Conservation (phyloP, 208 protist genomes). For the Jaenimonas drosophilae region DNA sequence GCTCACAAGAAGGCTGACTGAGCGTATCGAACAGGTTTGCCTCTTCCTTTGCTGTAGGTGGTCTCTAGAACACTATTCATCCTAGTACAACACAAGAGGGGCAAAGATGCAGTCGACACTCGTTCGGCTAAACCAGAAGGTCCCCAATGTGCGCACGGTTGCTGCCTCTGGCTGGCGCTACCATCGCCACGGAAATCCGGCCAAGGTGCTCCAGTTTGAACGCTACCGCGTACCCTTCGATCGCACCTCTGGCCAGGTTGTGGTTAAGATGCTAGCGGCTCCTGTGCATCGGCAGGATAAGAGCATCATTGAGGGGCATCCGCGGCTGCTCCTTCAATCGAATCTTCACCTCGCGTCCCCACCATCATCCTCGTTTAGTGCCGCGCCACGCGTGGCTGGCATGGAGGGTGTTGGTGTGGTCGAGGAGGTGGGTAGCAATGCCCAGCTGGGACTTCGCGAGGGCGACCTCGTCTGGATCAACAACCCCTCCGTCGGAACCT, state of each 20-base stretch:
- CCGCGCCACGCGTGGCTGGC: conserved; percentile 68
- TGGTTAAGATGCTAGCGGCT: conserved; percentile 93
- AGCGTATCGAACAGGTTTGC: no score
- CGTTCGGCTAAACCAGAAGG: conserved; percentile 7
- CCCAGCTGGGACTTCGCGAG: conserved; percentile 53
- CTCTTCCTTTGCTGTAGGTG: no score
- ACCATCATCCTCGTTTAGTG: not conserved
- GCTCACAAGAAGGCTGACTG: no score
- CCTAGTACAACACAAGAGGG: no score
- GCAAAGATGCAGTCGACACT: conserved; percentile 2
- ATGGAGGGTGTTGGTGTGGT: conserved; percentile 95
- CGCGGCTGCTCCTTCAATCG: conserved; percentile 13
- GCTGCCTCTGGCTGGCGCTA: conserved; percentile 84
- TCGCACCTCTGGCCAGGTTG: conserved; percentile 68
- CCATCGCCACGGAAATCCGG: conserved; percentile 58
- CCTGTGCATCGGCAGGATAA: conserved; percentile 96
- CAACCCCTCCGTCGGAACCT: conserved; percentile 81
- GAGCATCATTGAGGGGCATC: conserved; percentile 90
- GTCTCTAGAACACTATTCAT: no score
- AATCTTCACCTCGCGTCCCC: conserved; percentile 6
- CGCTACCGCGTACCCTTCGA: conserved; percentile 80
- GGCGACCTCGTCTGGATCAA: conserved; percentile 93
- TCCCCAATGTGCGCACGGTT: conserved; percentile 61
- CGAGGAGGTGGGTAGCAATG: conserved; percentile 83
- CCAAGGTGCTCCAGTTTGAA: conserved; percentile 77